These are phyloP conservation scores for Vitellaria paradoxa DNA, from an alignment of 179 eudicot genomes.

Conservation along the genomic window DNA sequence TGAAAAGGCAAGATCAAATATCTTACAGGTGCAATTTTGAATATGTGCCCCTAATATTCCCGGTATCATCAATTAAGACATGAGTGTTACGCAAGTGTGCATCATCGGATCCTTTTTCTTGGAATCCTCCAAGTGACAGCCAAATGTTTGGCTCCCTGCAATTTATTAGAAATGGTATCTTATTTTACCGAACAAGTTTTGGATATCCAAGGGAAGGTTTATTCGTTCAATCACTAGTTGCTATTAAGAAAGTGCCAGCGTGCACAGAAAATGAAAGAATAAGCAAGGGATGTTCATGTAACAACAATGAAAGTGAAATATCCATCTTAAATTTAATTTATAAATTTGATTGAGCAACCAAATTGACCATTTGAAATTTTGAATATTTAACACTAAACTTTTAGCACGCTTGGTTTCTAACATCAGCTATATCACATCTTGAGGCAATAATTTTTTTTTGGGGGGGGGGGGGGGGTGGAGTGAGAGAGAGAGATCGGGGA, in stretches of 20 bases:
- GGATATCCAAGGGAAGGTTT: background rate
- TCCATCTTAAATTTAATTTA: background rate
- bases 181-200: background rate
- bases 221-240: background rate
- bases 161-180: background rate
- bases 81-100: conserved; percentile 83
- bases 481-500: background rate
- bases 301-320: background rate
- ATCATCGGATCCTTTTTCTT: conserved; percentile 81
- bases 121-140: conserved; percentile 96
- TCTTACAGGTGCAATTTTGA: conserved; percentile 83
- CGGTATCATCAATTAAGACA: conserved; percentile 78
- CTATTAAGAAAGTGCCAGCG: background rate
- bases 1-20: conserved; percentile 15
- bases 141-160: conserved; percentile 85
- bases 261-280: background rate
- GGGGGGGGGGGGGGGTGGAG: background rate
- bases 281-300: background rate
- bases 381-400: background rate
- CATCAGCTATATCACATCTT: background rate
- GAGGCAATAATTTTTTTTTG: background rate
- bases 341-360: background rate
- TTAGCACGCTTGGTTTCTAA: background rate
- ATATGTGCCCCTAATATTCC: conserved; percentile 64
- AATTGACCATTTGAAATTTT: background rate